Evolutionary conservation across 2,329 filamentous ascomycete species (phyloP).

Genomic region (Colletotrichum liriopes): DNA sequence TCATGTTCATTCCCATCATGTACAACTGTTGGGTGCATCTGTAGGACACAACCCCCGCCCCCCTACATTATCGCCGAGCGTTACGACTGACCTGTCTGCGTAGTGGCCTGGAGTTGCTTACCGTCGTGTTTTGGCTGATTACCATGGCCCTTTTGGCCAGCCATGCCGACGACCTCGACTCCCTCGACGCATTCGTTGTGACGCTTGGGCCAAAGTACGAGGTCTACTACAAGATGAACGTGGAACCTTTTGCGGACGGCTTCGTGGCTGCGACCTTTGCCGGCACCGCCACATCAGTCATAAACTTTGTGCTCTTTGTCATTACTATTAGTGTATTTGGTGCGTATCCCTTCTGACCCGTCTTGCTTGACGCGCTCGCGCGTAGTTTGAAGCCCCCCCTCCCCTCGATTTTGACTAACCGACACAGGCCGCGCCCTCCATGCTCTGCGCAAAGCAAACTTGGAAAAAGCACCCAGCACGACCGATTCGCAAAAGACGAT

Average conservation of each 20-base stretch:
- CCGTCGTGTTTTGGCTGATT: constrained; percentile 44
- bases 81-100: background rate
- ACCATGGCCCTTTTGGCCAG: constrained; percentile 42
- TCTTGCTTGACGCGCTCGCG: background rate
- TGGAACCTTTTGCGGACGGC: constrained; percentile 36
- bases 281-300: constrained; percentile 36
- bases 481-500: constrained; percentile 38
- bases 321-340: constrained; percentile 41
- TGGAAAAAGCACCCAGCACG: constrained; percentile 38
- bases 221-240: constrained; percentile 41
- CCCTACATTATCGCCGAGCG: too few relatives aligned
- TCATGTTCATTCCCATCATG: constrained; percentile 42
- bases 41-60: constrained; percentile 17
- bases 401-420: constrained; percentile 2
- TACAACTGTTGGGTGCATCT: constrained; percentile 46
- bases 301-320: constrained; percentile 42
- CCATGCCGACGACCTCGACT: constrained; percentile 44
- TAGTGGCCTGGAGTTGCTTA: constrained; percentile 42
- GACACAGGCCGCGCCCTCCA: constrained; percentile 40
- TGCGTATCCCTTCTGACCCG: background rate
- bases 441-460: constrained; percentile 31
- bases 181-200: constrained; percentile 40
- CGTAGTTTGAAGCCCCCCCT: background rate
- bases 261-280: constrained; percentile 43
- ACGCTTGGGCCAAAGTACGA: constrained; percentile 41